phyloP scores from a whole-genome alignment of 139 green algal species.

The Haematococcus sp. region DNA sequence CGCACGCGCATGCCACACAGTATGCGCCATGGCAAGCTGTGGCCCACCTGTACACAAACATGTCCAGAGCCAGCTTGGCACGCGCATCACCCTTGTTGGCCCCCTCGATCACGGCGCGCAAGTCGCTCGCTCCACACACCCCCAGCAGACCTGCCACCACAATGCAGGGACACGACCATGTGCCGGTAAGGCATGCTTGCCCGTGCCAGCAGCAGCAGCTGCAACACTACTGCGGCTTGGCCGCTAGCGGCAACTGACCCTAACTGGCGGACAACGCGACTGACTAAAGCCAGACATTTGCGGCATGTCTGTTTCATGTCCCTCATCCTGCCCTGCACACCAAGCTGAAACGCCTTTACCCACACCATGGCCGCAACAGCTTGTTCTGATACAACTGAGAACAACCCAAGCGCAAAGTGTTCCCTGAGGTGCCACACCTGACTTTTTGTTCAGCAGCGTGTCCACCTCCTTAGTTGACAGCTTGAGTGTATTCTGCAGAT shows the following conservation, averaged over 20 bases:
- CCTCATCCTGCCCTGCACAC: too few species aligned
- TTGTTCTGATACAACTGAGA: too few species aligned
- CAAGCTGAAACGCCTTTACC: too few species aligned
- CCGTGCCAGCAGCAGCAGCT: too few species aligned
- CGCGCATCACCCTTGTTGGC: constrained; percentile 41
- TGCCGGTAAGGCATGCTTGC: too few species aligned
- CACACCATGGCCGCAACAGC: too few species aligned
- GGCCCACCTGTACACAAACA: constrained; percentile 68
- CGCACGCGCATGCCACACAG: too few species aligned
- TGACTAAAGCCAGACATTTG: too few species aligned
- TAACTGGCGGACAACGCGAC: too few species aligned
- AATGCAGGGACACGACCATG: not conserved
- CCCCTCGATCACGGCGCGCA: constrained; percentile 58
- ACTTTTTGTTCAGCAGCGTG: constrained; percentile 85
- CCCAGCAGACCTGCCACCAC: constrained; percentile 49
- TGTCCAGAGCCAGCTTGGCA: constrained; percentile 69
- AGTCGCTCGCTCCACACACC: constrained; percentile 61
- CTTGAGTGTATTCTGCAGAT: constrained; percentile 43
- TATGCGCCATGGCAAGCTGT: too few species aligned
- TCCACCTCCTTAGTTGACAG: constrained; percentile 39
- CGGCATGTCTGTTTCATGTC: too few species aligned
- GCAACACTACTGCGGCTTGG: not conserved
- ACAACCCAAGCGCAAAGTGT: too few species aligned
- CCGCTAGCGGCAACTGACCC: not conserved
- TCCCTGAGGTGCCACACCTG: constrained; percentile 18